Base-by-base conservation (phyloP, 345 rosid species). In the Pugionium cornutum region DNA sequence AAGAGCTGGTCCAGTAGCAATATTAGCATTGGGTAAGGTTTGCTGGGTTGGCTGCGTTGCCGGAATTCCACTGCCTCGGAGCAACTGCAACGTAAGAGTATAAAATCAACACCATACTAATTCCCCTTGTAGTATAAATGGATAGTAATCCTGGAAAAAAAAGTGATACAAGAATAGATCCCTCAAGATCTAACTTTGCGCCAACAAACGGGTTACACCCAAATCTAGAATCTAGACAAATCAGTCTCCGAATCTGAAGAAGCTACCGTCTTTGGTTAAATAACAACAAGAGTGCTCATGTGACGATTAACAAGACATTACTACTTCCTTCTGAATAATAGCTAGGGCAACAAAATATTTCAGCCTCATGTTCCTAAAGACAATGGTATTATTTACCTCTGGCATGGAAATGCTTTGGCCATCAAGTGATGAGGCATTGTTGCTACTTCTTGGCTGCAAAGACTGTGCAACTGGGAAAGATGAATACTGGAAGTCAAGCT, bases 401-500 rank as follows among this genome's bases (percentile, higher is more conserved):
- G 96, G 76, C 80, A 87, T 76, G 66, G 96, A 83, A 25, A 88
- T 76, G 62, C 82, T 79, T 58, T 91, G 84, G 75, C 85, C 89
- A 68, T 84, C 80, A 56, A 86, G 70, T 42, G 99, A 69, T 58
- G 98, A 81, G 55, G 84, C 73, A 6, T 86, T 71, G 72, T 74
- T 89, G 83, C 72, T 79, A 57, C 74, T 86, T 77, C 85, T 86
- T 27, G 89, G 62, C 30, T 92, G 84, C 85, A 80, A 74, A 27
- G 88, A 78, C 70, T 89, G 96, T 40, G 87, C 66, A 64, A 18
- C 18, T 18, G 18, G 18, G 18, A 94, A 86, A 6, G 97, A 85
- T 40, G 95, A 88, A 68, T 86, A 94, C 68, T 85, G 83, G 52
- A 84, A 82, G 41, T 94, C 99, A 62, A 82, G 83, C 72, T 89